These are phyloP conservation scores for Cercis canadensis DNA, from an alignment of 306 rosid genomes.

Conservation along the genomic window DNA sequence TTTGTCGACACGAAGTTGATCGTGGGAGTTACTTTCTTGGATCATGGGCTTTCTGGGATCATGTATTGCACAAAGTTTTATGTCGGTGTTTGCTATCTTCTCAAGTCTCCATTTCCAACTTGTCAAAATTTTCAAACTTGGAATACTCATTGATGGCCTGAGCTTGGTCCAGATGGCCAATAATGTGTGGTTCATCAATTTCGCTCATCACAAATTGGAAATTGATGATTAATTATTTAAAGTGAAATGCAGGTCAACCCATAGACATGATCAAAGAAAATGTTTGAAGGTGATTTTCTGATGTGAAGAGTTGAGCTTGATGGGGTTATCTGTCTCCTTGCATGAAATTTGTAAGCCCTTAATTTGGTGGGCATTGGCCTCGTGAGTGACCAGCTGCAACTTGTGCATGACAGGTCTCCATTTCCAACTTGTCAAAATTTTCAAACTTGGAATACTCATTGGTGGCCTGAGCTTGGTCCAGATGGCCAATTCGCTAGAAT, in stretches of 20 bases:
- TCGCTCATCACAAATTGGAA: no score
- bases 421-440: slow-evolving; percentile 15
- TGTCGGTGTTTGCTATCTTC: slow-evolving; percentile 32
- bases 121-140: slow-evolving; percentile 42
- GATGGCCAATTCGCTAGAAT: no score
- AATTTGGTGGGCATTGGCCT: no score
- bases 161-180: slow-evolving; percentile 22
- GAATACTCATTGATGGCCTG: slow-evolving; percentile 25
- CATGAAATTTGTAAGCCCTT: no score
- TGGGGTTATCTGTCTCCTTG: no score
- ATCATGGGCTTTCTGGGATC: slow-evolving; percentile 63
- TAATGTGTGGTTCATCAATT: no score
- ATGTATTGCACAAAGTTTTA: slow-evolving; percentile 47
- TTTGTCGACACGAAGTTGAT: slow-evolving; percentile 33
- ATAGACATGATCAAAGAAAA: no score
- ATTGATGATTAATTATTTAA: no score
- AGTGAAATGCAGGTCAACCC: no score
- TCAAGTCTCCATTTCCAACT: slow-evolving; percentile 18
- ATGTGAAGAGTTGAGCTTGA: neutral
- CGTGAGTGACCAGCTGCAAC: neutral
- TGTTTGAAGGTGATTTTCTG: neutral
- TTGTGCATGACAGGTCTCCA: neutral
- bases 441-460: slow-evolving; percentile 43
- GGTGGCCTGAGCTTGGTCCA: slow-evolving; percentile 12
- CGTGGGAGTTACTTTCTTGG: slow-evolving; percentile 52